Evolutionary conservation across 2,329 filamentous ascomycete species (phyloP).

Genomic region (Trichophyton simii): DNA sequence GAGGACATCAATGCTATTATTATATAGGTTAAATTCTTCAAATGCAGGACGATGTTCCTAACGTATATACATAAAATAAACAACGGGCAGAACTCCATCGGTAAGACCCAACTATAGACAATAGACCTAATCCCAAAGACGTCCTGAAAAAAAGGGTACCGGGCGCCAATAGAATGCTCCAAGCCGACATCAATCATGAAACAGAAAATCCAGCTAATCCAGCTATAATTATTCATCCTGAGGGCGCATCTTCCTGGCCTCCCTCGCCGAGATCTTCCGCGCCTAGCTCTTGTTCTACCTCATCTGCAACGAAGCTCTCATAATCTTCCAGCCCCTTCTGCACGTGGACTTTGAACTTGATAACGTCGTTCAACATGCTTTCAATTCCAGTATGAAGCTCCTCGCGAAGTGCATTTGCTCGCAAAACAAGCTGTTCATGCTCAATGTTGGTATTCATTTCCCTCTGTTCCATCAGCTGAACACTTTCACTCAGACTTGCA

Average conservation of each 20-base stretch:
- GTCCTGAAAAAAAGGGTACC: neutral
- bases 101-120: neutral
- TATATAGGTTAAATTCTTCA: neutral
- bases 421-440: constrained; percentile 82
- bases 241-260: neutral
- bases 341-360: constrained; percentile 96
- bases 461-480: constrained; percentile 83
- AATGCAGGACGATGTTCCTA: neutral
- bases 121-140: neutral
- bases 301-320: constrained; percentile 82
- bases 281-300: constrained; percentile 76
- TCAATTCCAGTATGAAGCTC: constrained; percentile 97
- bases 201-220: neutral
- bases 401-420: constrained; percentile 73
- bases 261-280: constrained; percentile 35
- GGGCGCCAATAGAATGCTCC: constrained; percentile 9
- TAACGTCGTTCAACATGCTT: constrained; percentile 89
- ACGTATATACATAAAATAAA: neutral
- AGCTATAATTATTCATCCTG: neutral
- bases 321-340: constrained; percentile 89
- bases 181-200: constrained; percentile 11
- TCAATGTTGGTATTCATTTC: constrained; percentile 97
- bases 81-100: neutral
- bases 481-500: constrained; percentile 65
- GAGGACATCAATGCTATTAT: neutral